A percentile compares a stretch with the other conserved stretches of the same genome.
phyloP scores from a whole-genome alignment of 176 grass and related monocot genomes.

The Phyllostachys edulis region DNA sequence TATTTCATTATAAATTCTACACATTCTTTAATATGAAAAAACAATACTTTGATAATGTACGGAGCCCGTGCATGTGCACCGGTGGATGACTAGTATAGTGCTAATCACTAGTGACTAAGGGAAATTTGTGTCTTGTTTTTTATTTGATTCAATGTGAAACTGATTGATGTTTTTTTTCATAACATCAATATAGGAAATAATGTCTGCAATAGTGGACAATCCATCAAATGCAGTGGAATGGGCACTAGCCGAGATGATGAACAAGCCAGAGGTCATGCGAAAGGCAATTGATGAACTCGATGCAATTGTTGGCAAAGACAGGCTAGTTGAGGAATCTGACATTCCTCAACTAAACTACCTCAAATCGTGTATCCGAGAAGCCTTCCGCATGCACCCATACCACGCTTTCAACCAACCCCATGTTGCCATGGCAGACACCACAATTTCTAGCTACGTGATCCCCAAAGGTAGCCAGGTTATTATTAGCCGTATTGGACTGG shows the following conservation, averaged over 20 bases:
- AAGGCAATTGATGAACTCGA: constrained; percentile 36
- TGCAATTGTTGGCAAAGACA: constrained; percentile 7
- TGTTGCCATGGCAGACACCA: constrained; percentile 28
- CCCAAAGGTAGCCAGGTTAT: constrained; percentile 40
- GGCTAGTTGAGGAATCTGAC: constrained; percentile 26
- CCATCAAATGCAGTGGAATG: constrained; percentile 39
- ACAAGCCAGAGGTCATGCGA: constrained; percentile 16
- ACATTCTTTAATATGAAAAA: too few relatives aligned
- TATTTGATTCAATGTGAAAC: too few relatives aligned
- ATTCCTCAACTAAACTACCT: constrained; percentile 32
- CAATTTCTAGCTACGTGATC: constrained; percentile 32
- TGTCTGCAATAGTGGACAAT: constrained; percentile 36
- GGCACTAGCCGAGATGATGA: constrained; percentile 37
- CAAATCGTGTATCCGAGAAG: constrained; percentile 39
- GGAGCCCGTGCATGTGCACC: too few relatives aligned
- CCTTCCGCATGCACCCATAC: constrained; percentile 47
- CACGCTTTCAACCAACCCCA: constrained; percentile 45
- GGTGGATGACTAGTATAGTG: too few relatives aligned
- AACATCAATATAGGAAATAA: constrained; percentile 17
- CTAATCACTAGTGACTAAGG: too few relatives aligned
- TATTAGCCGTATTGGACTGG: constrained; percentile 29
- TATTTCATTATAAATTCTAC: too few relatives aligned
- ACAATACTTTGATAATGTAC: too few relatives aligned
- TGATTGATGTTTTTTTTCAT: too few relatives aligned
- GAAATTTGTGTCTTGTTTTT: too few relatives aligned